Base-by-base conservation (phyloP, 2,329 filamentous ascomycete genomes). In the Mycosphaerella sp. region DNA sequence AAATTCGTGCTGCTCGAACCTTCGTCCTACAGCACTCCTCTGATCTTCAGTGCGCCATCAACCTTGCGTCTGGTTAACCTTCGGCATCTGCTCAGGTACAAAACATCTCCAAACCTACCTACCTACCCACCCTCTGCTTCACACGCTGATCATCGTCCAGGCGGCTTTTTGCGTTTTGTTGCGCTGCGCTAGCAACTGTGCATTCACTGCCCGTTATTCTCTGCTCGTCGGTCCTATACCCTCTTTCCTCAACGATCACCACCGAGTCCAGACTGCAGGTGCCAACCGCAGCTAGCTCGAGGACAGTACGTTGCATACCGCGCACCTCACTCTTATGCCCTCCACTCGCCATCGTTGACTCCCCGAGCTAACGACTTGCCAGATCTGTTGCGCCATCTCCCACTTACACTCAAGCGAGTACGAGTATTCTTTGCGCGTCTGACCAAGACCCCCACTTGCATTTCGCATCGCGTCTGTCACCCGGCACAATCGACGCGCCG, bases 51-150 rank as follows among this genome's bases (percentile, higher is more conserved):
- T 58, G 53, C 57, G 57, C 57, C 55, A 58, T 55, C 55, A 59
- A 59, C 57, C 57, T 59, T 53, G 57, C 55, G 42, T 54, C 45
- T 41, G 50, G 36, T 59, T 54, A 58, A 56, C 55, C 57, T 58
- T 58, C 53, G 50, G 42, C 54, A 49, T 56, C 49, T 53, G 51
- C 36, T 41, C 54, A 57, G 56, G 55, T 56, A 54, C 58, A 59
- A 57, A 57, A 56, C 57, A 47, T 50, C 53, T 48, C 13, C 48
- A 49, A 55, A 53, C 41, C 44, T 49, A 46, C 50, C 53, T 34
- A 32, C 45, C 45, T 18, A 6, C 10, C 10, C n/a, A 16, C 10
- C 43, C 13, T 9, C 8, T 32, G 7, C 8, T 13, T 18, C 36
- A n/a, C 36, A 39, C 7, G 21, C 21, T 25, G 21, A 25, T 25